Evolutionary conservation across 2,329 filamentous ascomycete genomes (phyloP), one percentile per base, ranked within the genome.

Genomic region (Neonectria sp.): DNA sequence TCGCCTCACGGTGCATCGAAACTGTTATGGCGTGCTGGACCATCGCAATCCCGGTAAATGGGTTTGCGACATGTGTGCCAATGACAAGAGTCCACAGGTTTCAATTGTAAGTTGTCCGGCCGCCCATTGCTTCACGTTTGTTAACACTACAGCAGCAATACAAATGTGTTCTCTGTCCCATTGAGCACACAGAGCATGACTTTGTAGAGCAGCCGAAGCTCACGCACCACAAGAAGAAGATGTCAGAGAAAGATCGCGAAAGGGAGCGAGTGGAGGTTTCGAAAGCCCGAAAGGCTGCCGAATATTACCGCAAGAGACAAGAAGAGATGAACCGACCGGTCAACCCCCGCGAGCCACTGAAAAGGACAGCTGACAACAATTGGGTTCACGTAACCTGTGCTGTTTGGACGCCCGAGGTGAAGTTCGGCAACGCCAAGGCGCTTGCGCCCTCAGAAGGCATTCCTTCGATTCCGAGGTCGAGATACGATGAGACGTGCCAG

Each of bases 371-470:
- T 4, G 95, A 97, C 78, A 98, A 98, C 82, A 98, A 98, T 77
- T 99, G 96, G 96, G 94, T 98, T 17, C 96, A 99, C 79, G 94
- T 98, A 31, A 92, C 92, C 43, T 99, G 96, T 77, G 95, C 96
- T 1, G 86, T 97, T 21, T 98, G 94, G 91, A 95, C 93, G 12
- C 91, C 94, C 0, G 96, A 99, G 80, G 92, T 97, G 75, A 96
- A 95, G 77, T 99, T 98, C 80, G 95, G 93, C 69, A 93, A 93
- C 74, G 92, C 95, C 21, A 91, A 91, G 75, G 90, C 92, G 21
- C 84, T 99, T 37, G 93, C 95, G 73, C 92, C 95, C 35, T 95
- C 93, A 2, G 96, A 99, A 82, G 95, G 95, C 24, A 94, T 99
- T 70, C 92, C 93, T 4, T 91, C 93, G 7, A 95, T 99, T 65